Evolutionary conservation across 1,284 basidiomycete species (phyloP).

Genomic region (Leccinum griseonigrum): DNA sequence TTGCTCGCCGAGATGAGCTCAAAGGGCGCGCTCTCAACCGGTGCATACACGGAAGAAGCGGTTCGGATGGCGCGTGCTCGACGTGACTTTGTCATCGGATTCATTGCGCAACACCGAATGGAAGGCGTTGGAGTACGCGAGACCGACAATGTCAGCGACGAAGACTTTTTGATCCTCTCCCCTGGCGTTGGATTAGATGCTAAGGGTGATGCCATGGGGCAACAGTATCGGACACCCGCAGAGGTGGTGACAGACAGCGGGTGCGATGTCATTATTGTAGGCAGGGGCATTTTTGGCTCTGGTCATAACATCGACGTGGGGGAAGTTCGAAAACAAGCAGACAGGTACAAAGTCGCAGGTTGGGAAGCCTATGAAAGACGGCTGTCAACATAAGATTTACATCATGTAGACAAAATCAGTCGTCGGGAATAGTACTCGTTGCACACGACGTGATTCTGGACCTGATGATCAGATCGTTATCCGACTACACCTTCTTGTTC

Average conservation of each 20-base stretch:
- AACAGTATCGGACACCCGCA: slow-evolving; percentile 93
- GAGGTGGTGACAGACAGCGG: slow-evolving; percentile 83
- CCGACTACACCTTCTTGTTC: slow-evolving; percentile 34
- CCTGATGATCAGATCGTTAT: slow-evolving; percentile 15
- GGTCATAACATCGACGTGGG: slow-evolving; percentile 58
- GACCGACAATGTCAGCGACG: slow-evolving; percentile 34
- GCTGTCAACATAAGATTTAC: slow-evolving; percentile 14
- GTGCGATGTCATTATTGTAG: slow-evolving; percentile 99
- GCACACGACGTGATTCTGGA: neutral
- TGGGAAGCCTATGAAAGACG: slow-evolving; percentile 80
- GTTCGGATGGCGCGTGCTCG: slow-evolving; percentile 83
- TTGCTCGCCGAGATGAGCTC: slow-evolving; percentile 98
- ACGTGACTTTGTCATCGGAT: slow-evolving; percentile 90
- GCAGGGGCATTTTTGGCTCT: slow-evolving; percentile 90
- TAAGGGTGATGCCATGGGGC: slow-evolving; percentile 88
- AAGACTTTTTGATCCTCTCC: slow-evolving; percentile 91
- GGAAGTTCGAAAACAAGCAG: slow-evolving; percentile 68
- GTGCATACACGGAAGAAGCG: slow-evolving; percentile 82
- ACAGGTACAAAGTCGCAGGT: slow-evolving; percentile 82
- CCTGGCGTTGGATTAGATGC: slow-evolving; percentile 90
- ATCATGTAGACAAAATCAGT: neutral
- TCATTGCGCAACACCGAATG: slow-evolving; percentile 89
- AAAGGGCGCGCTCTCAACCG: slow-evolving; percentile 82
- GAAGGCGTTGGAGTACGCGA: slow-evolving; percentile 54
- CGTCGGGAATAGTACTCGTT: neutral